Conservation (phyloP, 768 basidiomycete species). For the Mycena pura region DNA sequence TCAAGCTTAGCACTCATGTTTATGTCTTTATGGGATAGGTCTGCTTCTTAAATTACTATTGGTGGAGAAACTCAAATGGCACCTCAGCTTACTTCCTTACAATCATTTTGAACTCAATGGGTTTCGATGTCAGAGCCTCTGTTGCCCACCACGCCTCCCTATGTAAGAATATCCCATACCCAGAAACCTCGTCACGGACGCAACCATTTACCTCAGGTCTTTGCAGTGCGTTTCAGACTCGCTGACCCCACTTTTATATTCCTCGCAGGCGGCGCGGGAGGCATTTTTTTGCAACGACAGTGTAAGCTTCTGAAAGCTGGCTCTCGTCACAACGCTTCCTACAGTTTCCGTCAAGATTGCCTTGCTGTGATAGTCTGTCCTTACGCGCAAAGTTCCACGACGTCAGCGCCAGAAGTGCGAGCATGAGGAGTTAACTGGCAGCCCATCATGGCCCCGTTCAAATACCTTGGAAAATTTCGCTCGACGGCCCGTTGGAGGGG, state of each 20-base stretch:
- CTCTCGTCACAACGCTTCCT: too few relatives aligned
- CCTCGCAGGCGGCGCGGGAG: too few relatives aligned
- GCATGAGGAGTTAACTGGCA: slow-evolving; percentile 43
- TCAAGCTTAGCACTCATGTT: slow-evolving; percentile 41
- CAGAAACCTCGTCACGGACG: too few relatives aligned
- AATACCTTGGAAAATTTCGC: slow-evolving; percentile 41
- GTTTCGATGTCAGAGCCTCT: slow-evolving; percentile 38
- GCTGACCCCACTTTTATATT: too few relatives aligned
- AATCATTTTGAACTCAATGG: slow-evolving; percentile 44
- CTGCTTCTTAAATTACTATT: background rate
- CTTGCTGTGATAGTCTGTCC: slow-evolving; percentile 41
- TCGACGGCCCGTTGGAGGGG: slow-evolving; percentile 27
- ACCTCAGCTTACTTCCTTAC: slow-evolving; percentile 40
- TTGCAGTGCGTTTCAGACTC: too few relatives aligned
- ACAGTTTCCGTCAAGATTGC: slow-evolving; percentile 36
- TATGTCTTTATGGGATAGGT: slow-evolving; percentile 41
- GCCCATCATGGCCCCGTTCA: slow-evolving; percentile 43
- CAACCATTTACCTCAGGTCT: too few relatives aligned
- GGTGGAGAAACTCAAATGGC: background rate
- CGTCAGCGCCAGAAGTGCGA: slow-evolving; percentile 36
- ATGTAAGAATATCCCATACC: slow-evolving; percentile 33
- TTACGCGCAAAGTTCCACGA: slow-evolving; percentile 36
- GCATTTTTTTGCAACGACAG: too few relatives aligned
- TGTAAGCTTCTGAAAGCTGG: too few relatives aligned
- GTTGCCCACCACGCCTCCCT: slow-evolving; percentile 44